Evolutionary conservation across 2,329 filamentous ascomycete genomes (phyloP).

Genomic region (Macroventuria anomochaeta): DNA sequence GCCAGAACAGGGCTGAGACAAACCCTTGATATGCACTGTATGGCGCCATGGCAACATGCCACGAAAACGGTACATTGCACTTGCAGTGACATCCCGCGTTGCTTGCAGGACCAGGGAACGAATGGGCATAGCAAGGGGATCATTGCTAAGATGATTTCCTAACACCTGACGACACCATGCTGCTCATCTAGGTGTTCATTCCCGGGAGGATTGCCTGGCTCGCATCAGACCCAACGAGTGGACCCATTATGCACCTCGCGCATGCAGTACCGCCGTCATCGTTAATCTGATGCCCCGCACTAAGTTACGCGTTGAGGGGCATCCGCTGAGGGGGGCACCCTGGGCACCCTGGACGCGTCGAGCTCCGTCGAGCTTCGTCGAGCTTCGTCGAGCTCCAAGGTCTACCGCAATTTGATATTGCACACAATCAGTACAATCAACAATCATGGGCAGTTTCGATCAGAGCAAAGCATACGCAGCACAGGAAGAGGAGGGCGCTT

Average conservation of each 20-base stretch:
- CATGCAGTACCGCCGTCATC: conserved; percentile 30
- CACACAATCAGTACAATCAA: conserved; percentile 18
- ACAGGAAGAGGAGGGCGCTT: conserved; percentile 53
- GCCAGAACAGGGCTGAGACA: conserved; percentile 19
- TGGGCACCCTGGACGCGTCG: conserved; percentile 27
- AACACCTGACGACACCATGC: conserved; percentile 31
- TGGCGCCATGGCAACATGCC: conserved; percentile 23
- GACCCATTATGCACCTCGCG: conserved; percentile 6
- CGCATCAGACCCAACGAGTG: conserved; percentile 11
- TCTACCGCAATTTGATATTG: conserved; percentile 16
- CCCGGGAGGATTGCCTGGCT: conserved; percentile 3
- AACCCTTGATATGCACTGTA: conserved; percentile 15
- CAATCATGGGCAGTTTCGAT: conserved; percentile 44
- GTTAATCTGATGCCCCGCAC: conserved; percentile 31
- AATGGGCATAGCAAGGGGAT: conserved; percentile 1
- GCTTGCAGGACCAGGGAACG: conserved; percentile 5
- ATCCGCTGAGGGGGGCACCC: conserved; percentile 27
- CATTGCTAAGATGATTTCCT: conserved; percentile 24
- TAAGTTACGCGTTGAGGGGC: conserved; percentile 38
- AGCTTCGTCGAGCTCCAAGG: conserved; percentile 29
- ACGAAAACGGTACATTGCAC: conserved; percentile 23
- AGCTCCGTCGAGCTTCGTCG: conserved; percentile 33
- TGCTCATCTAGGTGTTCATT: conserved; percentile 5
- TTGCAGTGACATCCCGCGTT: conserved; percentile 30
- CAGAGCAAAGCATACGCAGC: conserved; percentile 56